Base-by-base conservation (phyloP, 2,329 filamentous ascomycete genomes). In the Fusarium longipes region DNA sequence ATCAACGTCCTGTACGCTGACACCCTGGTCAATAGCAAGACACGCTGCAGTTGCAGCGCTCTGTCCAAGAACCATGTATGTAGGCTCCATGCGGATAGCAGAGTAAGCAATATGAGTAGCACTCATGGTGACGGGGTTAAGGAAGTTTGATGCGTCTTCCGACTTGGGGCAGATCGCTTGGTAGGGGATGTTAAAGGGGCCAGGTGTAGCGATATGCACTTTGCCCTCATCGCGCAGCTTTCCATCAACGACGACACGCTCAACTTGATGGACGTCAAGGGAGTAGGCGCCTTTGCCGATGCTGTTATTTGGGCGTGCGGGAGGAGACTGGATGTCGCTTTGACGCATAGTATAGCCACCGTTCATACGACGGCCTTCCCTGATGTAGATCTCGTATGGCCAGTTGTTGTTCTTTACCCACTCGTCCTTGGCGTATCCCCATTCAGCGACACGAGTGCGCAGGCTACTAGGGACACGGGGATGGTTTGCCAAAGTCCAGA, bases 401-500 rank as follows among this genome's bases (percentile, higher is more conserved):
- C 63, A 67, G 45, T 67, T 67, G 5, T 39, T 51, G 14, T 67
- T 67, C 12, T 48, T 64, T 8, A 52, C 39, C 36, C 50, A 67
- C 33, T 67, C 65, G 3, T 67, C 65, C 36, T 67, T 67, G 12
- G 65, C 65, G 14, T 67, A 65, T 35, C 65, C 65, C 65, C 65
- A 67, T 30, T 40, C 36, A 8, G 18, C 20, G 5, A 65, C n/a
- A 9, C 48, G 29, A 1, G 36, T 30, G 6, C 64, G 52, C 0
- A 67, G 45, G 8, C 18, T 27, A 17, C 51, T 25, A n/a, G 59
- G 65, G n/a, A 67, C 40, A 6, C 64, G 63, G 14, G 35, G 40
- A 14, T 67, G 65, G 30, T 67, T 64, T 18, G 65, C 65, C 49
- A 67, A 30, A 3, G 54, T 67, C 63, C 64, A 67, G 25, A 67